Evolutionary conservation across 192 early-diverging fungal species (phyloP).

Genomic region (Coemansia erecta): DNA sequence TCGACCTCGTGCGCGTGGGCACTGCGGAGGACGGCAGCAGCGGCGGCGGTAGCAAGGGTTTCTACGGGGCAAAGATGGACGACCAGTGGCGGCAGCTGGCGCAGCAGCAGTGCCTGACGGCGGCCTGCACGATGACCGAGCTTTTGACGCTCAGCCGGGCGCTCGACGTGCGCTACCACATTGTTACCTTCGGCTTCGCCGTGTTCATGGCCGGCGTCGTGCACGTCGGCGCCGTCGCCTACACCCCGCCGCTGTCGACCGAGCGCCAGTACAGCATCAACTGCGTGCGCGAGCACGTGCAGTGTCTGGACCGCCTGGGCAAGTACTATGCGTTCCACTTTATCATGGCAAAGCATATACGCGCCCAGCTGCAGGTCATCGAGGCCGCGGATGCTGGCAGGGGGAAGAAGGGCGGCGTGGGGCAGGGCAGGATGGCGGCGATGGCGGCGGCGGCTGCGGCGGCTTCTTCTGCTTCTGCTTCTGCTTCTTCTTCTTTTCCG

Average conservation of each 20-base stretch:
- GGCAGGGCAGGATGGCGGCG: too few relatives aligned
- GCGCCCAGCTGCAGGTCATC: slow-evolving; percentile 47
- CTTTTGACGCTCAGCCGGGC: slow-evolving; percentile 25
- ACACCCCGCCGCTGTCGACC: slow-evolving; percentile 33
- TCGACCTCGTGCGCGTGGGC: slow-evolving; percentile 48
- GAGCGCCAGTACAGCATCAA: slow-evolving; percentile 55
- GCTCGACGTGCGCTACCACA: slow-evolving; percentile 50
- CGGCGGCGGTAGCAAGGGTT: too few relatives aligned
- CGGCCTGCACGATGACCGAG: slow-evolving; percentile 53
- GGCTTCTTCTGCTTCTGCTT: slow-evolving; percentile 1
- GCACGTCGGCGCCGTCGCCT: slow-evolving; percentile 46
- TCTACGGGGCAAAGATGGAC: background rate
- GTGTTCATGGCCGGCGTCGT: slow-evolving; percentile 55
- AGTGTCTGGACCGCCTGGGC: slow-evolving; percentile 42
- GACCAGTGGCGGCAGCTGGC: slow-evolving; percentile 48
- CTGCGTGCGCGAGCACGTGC: slow-evolving; percentile 49
- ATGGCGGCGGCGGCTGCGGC: slow-evolving; percentile 8
- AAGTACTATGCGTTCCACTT: slow-evolving; percentile 53
- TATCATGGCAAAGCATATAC: slow-evolving; percentile 55
- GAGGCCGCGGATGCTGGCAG: slow-evolving; percentile 26
- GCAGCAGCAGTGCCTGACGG: slow-evolving; percentile 51
- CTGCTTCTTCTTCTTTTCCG: slow-evolving; percentile 5
- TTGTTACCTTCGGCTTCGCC: slow-evolving; percentile 50
- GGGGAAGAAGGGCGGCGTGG: too few relatives aligned
- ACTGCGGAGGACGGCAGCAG: background rate